A percentile compares a stretch with the other conserved stretches of the same genome.
These are phyloP conservation scores for Boletus subcaerulescens DNA, from an alignment of 768 basidiomycete genomes.

Conservation along the genomic window DNA sequence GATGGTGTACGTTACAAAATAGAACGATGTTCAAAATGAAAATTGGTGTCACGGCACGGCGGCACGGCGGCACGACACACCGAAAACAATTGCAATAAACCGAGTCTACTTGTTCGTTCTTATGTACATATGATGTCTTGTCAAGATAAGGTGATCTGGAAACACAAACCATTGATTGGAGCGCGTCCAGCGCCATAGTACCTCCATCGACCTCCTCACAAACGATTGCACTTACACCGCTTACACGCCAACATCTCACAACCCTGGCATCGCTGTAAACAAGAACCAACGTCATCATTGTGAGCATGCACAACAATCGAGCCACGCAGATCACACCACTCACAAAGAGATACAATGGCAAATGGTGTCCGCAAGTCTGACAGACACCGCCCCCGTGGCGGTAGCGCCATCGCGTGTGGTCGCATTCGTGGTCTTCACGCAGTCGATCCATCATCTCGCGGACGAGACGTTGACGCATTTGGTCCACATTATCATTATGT, in stretches of 20 bases:
- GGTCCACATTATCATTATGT: not conserved
- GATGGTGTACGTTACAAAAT: too few species aligned
- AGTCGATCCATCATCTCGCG: conserved; percentile 37
- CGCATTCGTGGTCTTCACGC: conserved; percentile 54
- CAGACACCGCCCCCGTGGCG: conserved; percentile 44
- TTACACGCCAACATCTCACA: conserved; percentile 37
- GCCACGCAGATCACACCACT: conserved; percentile 14
- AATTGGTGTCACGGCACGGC: too few species aligned
- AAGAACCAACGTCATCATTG: not conserved
- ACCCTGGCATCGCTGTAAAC: conserved; percentile 29
- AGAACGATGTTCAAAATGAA: too few species aligned
- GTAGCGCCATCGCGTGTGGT: conserved; percentile 42
- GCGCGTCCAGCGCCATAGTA: too few species aligned
- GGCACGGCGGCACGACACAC: too few species aligned
- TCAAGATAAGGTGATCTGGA: too few species aligned
- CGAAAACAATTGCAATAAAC: too few species aligned
- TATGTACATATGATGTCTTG: too few species aligned
- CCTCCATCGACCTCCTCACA: conserved; percentile 11
- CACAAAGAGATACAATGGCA: conserved; percentile 50
- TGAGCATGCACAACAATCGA: not conserved
- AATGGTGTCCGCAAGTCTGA: conserved; percentile 40
- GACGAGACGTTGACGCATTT: conserved; percentile 23
- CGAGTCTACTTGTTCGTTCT: too few species aligned
- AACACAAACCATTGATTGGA: too few species aligned
- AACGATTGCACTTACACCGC: conserved; percentile 37